Percentiles rank a stretch among this genome's conserved stretches.
These are phyloP conservation scores for Suzukiozyma palmioleophila DNA, from an alignment of 1,139 yeast species.

Conservation along the genomic window DNA sequence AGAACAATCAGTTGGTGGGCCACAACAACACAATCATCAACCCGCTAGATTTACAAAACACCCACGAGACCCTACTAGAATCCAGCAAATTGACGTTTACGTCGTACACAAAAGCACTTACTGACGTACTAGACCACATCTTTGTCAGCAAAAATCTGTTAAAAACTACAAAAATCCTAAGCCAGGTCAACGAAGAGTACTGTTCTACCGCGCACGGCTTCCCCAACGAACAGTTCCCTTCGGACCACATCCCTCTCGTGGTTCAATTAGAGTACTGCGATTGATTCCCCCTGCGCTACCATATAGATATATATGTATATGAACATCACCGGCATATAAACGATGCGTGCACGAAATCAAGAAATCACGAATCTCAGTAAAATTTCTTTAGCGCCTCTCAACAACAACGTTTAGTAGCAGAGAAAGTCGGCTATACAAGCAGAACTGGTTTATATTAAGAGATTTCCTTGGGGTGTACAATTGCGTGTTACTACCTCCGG, in stretches of 20 bases:
- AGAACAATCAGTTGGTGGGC: conserved; percentile 19
- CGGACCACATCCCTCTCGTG: conserved; percentile 39
- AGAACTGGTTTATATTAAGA: no score
- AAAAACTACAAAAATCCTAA: conserved; percentile 14
- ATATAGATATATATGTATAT: no score
- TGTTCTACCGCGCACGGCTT: conserved; percentile 22
- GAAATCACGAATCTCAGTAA: no score
- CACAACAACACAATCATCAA: conserved; percentile 12
- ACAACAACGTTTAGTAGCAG: no score
- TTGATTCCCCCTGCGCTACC: no score
- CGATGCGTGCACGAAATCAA: no score
- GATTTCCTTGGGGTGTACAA: no score
- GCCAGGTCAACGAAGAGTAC: conserved; percentile 20
- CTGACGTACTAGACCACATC: conserved; percentile 55
- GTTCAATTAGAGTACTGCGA: conserved; percentile 7
- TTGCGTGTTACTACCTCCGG: no score
- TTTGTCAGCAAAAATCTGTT: conserved; percentile 42
- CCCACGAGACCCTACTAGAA: conserved; percentile 16
- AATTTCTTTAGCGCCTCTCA: no score
- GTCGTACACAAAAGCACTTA: conserved; percentile 45
- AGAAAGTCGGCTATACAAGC: no score
- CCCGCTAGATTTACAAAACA: conserved; percentile 18
- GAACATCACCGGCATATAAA: no score
- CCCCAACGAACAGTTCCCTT: conserved; percentile 40
- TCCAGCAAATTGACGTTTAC: conserved; percentile 35